Conservation (phyloP, 2,329 filamentous ascomycete genomes). For the Amauroascus niger region DNA sequence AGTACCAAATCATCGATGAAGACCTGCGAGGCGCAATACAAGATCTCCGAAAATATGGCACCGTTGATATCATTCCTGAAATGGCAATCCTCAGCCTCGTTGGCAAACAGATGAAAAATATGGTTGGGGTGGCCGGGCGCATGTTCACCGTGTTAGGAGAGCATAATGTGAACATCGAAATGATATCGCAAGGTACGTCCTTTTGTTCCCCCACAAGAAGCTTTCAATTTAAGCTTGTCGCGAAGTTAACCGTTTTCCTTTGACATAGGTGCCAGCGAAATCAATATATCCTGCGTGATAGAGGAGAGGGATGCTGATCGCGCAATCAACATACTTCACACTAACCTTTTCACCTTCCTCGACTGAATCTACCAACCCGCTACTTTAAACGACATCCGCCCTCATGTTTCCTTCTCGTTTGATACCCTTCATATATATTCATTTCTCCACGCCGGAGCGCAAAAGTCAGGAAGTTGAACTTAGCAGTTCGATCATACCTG, state of each 20-base stretch:
- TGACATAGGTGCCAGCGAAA: conserved; percentile 77
- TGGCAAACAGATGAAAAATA: conserved; percentile 94
- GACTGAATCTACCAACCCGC: conserved; percentile 43
- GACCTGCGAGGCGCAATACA: conserved; percentile 56
- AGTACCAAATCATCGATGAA: conserved; percentile 49
- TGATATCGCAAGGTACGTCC: conserved; percentile 87
- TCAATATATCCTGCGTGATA: conserved; percentile 98
- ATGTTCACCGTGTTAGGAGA: conserved; percentile 95
- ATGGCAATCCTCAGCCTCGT: conserved; percentile 97
- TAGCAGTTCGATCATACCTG: background rate
- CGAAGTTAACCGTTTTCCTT: background rate
- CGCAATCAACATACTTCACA: conserved; percentile 92
- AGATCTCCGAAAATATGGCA: conserved; percentile 70
- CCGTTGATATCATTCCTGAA: conserved; percentile 77
- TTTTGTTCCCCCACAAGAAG: conserved; percentile 2
- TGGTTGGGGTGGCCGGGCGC: conserved; percentile 81
- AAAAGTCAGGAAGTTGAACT: background rate
- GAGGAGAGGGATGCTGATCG: conserved; percentile 81
- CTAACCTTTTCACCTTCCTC: conserved; percentile 90
- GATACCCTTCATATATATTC: conserved; percentile 11
- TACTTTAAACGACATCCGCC: background rate
- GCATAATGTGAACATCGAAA: conserved; percentile 93
- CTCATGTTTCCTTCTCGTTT: conserved; percentile 2
- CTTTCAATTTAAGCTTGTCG: background rate
- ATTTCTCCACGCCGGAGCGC: background rate